Percentiles rank a stretch among this genome's conserved stretches.
Evolutionary conservation across 805 yeast genomes (phyloP).

Genomic region (Saturnispora zaruensis): DNA sequence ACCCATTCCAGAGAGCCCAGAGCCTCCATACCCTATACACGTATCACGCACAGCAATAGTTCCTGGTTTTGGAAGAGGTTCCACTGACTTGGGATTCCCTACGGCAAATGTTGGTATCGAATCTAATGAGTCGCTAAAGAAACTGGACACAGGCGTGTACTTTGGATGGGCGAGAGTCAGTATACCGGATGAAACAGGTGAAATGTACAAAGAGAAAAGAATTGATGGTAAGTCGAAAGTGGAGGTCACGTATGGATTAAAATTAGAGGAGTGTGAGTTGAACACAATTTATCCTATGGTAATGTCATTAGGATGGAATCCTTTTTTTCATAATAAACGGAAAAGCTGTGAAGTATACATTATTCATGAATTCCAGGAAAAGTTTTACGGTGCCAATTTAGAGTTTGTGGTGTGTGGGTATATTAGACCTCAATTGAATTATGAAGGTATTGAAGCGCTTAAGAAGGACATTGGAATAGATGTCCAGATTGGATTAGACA

Average conservation of each 20-base stretch:
- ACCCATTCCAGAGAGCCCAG: slow-evolving; percentile 33
- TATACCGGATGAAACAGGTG: not conserved
- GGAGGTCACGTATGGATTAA: slow-evolving; percentile 53
- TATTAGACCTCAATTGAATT: slow-evolving; percentile 83
- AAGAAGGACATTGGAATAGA: slow-evolving; percentile 79
- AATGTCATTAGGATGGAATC: slow-evolving; percentile 94
- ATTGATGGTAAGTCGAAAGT: slow-evolving; percentile 35
- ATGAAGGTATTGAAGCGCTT: slow-evolving; percentile 72
- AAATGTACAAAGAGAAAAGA: slow-evolving; percentile 14
- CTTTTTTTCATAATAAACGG: slow-evolving; percentile 70
- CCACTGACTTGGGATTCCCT: slow-evolving; percentile 87
- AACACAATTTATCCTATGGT: slow-evolving; percentile 67
- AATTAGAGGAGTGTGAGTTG: slow-evolving; percentile 37
- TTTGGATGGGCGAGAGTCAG: slow-evolving; percentile 51
- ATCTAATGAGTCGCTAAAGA: slow-evolving; percentile 33
- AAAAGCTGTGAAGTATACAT: slow-evolving; percentile 87
- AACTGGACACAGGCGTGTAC: slow-evolving; percentile 72
- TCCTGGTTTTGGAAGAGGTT: slow-evolving; percentile 93
- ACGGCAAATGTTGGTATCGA: slow-evolving; percentile 81
- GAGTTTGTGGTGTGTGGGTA: slow-evolving; percentile 73
- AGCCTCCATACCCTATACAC: slow-evolving; percentile 41
- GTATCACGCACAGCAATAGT: slow-evolving; percentile 40
- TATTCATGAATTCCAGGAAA: slow-evolving; percentile 55
- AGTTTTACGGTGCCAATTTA: slow-evolving; percentile 78
- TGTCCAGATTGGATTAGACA: slow-evolving; percentile 53